These are phyloP conservation scores for Rosa hybrid DNA, from an alignment of 331 rosid genomes.

Conservation along the genomic window DNA sequence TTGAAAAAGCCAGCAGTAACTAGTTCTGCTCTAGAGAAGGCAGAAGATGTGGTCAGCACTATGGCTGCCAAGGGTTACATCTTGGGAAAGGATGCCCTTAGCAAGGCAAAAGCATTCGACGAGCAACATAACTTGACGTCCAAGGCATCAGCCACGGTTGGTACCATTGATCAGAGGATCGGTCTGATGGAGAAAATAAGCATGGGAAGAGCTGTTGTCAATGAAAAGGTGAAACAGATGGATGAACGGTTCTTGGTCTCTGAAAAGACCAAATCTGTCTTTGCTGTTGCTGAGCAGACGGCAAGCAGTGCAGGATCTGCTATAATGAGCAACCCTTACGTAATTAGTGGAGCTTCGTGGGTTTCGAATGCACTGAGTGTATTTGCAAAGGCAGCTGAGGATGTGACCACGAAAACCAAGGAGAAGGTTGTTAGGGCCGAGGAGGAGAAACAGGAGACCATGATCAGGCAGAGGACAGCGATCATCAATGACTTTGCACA, in stretches of 20 bases:
- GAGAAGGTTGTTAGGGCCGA: constrained; percentile 78
- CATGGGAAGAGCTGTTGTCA: constrained; percentile 61
- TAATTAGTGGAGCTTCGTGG: constrained; percentile 74
- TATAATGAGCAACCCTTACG: constrained; percentile 63
- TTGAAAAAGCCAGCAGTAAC: constrained; percentile 40
- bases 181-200: constrained; percentile 71
- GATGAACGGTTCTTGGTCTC: constrained; percentile 62
- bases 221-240: constrained; percentile 75
- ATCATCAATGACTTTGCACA: constrained; percentile 44
- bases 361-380: constrained; percentile 59
- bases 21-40: constrained; percentile 46
- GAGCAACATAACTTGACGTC: constrained; percentile 65
- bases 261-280: constrained; percentile 65
- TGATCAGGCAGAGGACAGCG: constrained; percentile 50
- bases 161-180: constrained; percentile 63
- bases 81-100: constrained; percentile 77
- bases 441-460: constrained; percentile 54
- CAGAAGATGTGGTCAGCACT: constrained; percentile 78
- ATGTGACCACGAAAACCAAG: constrained; percentile 64
- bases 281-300: constrained; percentile 75
- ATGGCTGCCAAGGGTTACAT: constrained; percentile 87
- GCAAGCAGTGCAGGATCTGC: constrained; percentile 72
- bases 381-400: constrained; percentile 73
- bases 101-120: constrained; percentile 67
- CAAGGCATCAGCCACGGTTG: constrained; percentile 72